Percentiles rank a stretch among this genome's conserved stretches.
Evolutionary conservation across 805 yeast genomes (phyloP).

Genomic region (Spathaspora girioi): DNA sequence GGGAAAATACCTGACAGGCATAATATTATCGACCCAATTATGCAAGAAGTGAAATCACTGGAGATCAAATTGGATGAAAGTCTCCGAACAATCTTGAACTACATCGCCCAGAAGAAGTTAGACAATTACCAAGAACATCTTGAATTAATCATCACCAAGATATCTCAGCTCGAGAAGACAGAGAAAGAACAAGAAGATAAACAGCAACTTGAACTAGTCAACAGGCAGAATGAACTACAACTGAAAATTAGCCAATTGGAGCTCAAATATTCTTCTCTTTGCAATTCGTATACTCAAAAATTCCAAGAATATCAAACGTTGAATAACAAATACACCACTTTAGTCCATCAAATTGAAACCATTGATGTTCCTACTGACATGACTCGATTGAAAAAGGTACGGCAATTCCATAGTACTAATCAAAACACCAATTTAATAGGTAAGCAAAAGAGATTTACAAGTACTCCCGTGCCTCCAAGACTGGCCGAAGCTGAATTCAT

Average conservation of each 20-base stretch:
- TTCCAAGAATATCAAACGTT: slow-evolving; percentile 18
- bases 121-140: neutral
- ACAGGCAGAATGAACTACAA: slow-evolving; percentile 4
- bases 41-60: slow-evolving; percentile 21
- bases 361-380: neutral
- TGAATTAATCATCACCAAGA: neutral
- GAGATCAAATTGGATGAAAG: slow-evolving; percentile 15
- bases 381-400: slow-evolving; percentile 7
- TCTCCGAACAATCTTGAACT: slow-evolving; percentile 12
- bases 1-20: neutral
- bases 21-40: slow-evolving; percentile 23
- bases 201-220: neutral
- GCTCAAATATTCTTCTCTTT: slow-evolving; percentile 17
- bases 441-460: slow-evolving; percentile 21
- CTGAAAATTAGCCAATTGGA: slow-evolving; percentile 10
- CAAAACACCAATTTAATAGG: neutral
- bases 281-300: slow-evolving; percentile 20
- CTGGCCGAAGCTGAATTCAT: slow-evolving; percentile 1
- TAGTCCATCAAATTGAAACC: slow-evolving; percentile 11
- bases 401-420: slow-evolving; percentile 9
- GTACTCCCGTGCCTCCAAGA: slow-evolving; percentile 14
- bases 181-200: neutral
- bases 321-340: slow-evolving; percentile 17
- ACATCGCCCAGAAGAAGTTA: neutral
- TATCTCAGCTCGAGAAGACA: neutral